Percentiles rank a stretch among this genome's conserved stretches.
phyloP scores from a whole-genome alignment of 306 rosid genomes.

The Oxytropis ochrocephala region DNA sequence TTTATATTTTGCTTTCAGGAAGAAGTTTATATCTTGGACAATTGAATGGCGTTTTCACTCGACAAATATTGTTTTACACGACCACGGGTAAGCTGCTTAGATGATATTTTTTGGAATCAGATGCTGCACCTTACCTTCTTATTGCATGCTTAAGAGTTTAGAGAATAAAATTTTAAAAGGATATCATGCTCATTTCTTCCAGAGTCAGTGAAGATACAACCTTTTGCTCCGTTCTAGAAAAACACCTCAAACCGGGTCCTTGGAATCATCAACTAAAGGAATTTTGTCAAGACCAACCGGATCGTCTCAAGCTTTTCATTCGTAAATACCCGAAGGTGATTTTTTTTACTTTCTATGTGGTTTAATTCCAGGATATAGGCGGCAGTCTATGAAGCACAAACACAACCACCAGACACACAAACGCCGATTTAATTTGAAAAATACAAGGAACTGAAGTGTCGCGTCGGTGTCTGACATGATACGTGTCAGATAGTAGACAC shows the following conservation, averaged over 20 bases:
- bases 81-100: conserved; percentile 65
- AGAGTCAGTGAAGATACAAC: conserved; percentile 60
- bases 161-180: conserved; percentile 1
- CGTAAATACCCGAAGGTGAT: conserved; percentile 65
- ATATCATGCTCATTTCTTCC: conserved; percentile 22
- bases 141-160: neutral
- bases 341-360: conserved; percentile 11
- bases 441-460: no score
- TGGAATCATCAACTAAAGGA: conserved; percentile 61
- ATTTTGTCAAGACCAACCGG: conserved; percentile 51
- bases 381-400: no score
- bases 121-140: neutral
- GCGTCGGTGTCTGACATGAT: no score
- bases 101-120: neutral
- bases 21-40: conserved; percentile 76
- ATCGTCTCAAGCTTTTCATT: conserved; percentile 64
- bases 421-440: no score
- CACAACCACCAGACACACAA: no score
- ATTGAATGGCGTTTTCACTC: conserved; percentile 82
- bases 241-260: conserved; percentile 72
- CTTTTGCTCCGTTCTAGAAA: conserved; percentile 46
- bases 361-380: neutral
- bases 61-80: conserved; percentile 46
- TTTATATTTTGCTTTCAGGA: conserved; percentile 42
- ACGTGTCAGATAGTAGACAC: no score